Conservation (phyloP, 441 rosid genomes). For the Theobroma grandiflorum region DNA sequence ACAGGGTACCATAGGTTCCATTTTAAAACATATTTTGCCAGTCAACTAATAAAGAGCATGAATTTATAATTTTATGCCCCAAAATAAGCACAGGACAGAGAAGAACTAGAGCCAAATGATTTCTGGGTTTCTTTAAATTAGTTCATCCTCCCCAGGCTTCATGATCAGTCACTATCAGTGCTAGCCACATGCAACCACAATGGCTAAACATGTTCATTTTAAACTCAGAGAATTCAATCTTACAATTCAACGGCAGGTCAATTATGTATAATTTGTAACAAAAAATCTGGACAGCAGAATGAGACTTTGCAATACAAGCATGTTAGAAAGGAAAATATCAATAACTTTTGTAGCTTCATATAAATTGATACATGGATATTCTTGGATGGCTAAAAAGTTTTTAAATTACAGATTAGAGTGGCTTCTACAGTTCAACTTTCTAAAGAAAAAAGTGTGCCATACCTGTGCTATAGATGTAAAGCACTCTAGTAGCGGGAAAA, state of each 20-base stretch:
- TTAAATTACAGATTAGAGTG: background rate
- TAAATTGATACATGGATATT: background rate
- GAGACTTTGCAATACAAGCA: background rate
- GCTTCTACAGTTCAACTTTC: background rate
- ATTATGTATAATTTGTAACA: background rate
- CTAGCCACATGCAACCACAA: background rate
- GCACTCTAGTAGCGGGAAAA: constrained; percentile 92
- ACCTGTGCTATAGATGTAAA: constrained; percentile 98
- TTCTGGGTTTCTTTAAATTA: background rate
- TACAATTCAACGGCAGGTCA: background rate
- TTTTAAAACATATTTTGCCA: background rate
- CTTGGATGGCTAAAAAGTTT: background rate
- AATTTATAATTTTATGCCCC: background rate
- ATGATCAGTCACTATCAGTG: background rate
- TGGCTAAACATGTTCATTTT: background rate
- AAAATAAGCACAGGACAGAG: background rate
- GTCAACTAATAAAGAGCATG: background rate
- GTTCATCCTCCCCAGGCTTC: background rate
- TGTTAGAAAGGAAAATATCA: background rate
- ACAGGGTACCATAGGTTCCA: background rate
- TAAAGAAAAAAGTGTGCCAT: background rate
- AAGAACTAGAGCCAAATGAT: background rate
- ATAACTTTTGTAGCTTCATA: background rate
- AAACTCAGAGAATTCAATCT: background rate
- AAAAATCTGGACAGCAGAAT: background rate